Base-by-base conservation (phyloP, 176 grass and related monocot species). In the sorghum (Sorghum bicolor) region DNA sequence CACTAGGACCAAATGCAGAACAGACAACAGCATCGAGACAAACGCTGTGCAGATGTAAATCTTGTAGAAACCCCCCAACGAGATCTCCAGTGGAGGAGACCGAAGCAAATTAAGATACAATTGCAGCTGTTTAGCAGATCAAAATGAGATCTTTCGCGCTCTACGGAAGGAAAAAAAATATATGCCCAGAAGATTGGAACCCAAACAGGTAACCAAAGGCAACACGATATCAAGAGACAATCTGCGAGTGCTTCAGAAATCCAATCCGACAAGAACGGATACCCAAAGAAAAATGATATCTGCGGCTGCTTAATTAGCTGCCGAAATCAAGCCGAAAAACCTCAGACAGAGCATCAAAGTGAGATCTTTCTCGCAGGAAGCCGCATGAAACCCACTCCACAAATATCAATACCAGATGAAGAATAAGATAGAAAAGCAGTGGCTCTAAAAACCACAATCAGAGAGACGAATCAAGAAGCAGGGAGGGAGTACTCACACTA, bases 61-160 rank as follows among this genome's bases (percentile, higher is more conserved):
- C 70, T 84, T 17, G 84, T 26, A 83, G 70, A 53, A 11, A 79
- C 61, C 4, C 19, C 13, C 14, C 47, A 3, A 25, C 16, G 53
- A 76, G 67, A 82, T 58, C 67, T 78, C 66, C 37, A 70, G 20
- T 16, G 45, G 12, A 82, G 10, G 32, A 68, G 5, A 75, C 50
- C 31, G 44, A 66, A 79, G 32, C 26, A 47, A 76, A 77, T 65
- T 79, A 32, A 81, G 74, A 81, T 67, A 75, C 75, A 78, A 70
- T 62, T 67, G 37, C 69, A 71, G 80, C 69, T 52, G 83, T 57
- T 73, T 80, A 75, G 30, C 84, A 76, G n/a, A 91, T 70, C 86
- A 85, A 75, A 86, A 70, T 32, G 70, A 34, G 80, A 92, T 95
- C 87, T 92, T 83, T 86, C 68, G 58, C 33, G 58, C 41, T 66